Conservation (phyloP, 2,329 filamentous ascomycete genomes). For the Aspergillus sp. region DNA sequence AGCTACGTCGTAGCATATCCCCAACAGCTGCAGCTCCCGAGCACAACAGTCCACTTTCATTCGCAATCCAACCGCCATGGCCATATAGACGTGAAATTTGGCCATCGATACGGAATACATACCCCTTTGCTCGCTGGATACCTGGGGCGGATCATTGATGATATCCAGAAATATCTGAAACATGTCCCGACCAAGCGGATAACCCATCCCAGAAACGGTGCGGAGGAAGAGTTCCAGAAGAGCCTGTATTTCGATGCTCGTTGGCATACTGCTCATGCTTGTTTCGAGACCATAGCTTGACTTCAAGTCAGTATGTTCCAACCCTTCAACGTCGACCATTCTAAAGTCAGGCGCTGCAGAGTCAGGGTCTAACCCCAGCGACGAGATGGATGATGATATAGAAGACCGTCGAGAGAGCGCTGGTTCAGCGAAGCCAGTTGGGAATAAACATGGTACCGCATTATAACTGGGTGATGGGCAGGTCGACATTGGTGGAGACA, state of each 20-base stretch:
- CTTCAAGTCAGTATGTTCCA: background rate
- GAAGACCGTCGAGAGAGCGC: slow-evolving; percentile 12
- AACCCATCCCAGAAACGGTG: background rate
- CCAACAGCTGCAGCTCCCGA: slow-evolving; percentile 3
- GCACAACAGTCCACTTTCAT: slow-evolving; percentile 4
- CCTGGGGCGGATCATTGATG: background rate
- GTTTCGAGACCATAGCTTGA: background rate
- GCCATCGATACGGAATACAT: slow-evolving; percentile 8
- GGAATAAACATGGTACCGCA: slow-evolving; percentile 2
- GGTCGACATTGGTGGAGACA: slow-evolving; percentile 11
- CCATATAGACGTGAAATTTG: slow-evolving; percentile 16
- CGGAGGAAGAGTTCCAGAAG: slow-evolving; percentile 11
- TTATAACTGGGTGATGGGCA: slow-evolving; percentile 10
- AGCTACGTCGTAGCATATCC: slow-evolving; percentile 12
- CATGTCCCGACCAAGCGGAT: slow-evolving; percentile 2
- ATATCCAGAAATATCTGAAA: slow-evolving; percentile 9
- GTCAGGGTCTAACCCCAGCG: slow-evolving; percentile 7
- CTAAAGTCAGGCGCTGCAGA: background rate
- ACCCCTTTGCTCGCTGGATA: background rate
- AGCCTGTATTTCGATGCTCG: slow-evolving; percentile 6
- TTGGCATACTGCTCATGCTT: background rate
- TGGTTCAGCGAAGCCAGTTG: background rate
- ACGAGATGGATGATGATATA: slow-evolving; percentile 10
- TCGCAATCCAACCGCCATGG: slow-evolving; percentile 11
- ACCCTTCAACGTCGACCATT: background rate